These are phyloP conservation scores for Dactylellina parvicollis DNA, from an alignment of 2,329 filamentous ascomycete genomes.

Conservation along the genomic window DNA sequence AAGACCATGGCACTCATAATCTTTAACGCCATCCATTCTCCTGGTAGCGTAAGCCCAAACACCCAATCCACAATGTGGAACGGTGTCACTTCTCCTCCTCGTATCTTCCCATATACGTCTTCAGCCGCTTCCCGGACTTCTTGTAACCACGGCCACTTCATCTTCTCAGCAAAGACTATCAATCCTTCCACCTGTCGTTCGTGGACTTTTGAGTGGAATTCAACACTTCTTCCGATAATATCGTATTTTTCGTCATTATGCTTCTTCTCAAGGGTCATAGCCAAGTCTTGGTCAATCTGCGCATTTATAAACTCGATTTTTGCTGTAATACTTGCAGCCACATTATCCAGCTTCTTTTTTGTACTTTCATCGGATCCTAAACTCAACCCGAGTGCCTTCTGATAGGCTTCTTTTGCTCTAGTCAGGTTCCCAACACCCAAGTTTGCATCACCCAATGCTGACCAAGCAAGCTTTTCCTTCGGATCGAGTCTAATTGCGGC, in stretches of 20 bases:
- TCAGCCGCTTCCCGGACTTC: conserved; percentile 45
- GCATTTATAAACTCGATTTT: conserved; percentile 13
- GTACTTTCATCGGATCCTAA: background rate
- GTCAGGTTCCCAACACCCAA: conserved; percentile 13
- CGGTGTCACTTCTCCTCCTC: conserved; percentile 18
- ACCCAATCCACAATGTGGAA: conserved; percentile 43
- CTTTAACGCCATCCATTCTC: conserved; percentile 43
- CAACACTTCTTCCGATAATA: conserved; percentile 10
- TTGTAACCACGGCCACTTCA: conserved; percentile 45
- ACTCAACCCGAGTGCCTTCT: conserved; percentile 13
- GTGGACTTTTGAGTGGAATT: conserved; percentile 33
- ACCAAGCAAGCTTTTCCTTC: conserved; percentile 30
- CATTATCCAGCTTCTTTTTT: conserved; percentile 20
- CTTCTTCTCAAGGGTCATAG: conserved; percentile 21
- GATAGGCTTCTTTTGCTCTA: conserved; percentile 26
- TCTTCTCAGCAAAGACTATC: conserved; percentile 29
- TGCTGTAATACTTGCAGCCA: conserved; percentile 2
- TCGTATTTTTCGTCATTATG: conserved; percentile 41
- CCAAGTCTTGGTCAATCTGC: background rate
- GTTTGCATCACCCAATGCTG: conserved; percentile 12
- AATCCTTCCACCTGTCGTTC: conserved; percentile 47
- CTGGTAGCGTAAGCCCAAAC: conserved; percentile 29
- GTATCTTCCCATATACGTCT: conserved; percentile 42
- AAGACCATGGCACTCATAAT: conserved; percentile 39
- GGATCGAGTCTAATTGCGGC: conserved; percentile 13